Evolutionary conservation across 306 rosid species (phyloP).

Genomic region (Vigna hirtella): DNA sequence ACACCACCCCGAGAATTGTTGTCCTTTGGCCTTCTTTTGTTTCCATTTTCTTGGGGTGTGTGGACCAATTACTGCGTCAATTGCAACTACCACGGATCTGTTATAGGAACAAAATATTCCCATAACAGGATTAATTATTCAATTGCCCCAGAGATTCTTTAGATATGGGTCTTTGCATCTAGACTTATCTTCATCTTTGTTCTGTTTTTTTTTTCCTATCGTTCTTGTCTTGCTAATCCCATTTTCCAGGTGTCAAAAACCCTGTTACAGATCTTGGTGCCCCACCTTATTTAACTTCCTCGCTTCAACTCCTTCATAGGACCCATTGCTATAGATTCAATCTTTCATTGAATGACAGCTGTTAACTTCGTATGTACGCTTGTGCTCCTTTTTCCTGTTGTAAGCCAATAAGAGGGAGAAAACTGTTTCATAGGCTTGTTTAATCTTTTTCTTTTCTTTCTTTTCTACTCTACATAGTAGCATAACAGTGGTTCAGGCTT

Average conservation of each 20-base stretch:
- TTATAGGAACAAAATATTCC: constrained; percentile 42
- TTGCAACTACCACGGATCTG: constrained; percentile 52
- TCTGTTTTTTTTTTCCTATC: neutral
- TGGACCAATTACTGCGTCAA: constrained; percentile 47
- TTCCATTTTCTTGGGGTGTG: constrained; percentile 39
- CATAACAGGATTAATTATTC: constrained; percentile 24
- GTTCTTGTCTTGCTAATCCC: constrained; percentile 48
- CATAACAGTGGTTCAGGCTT: constrained; percentile 43
- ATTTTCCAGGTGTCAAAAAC: constrained; percentile 64
- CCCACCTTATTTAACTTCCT: constrained; percentile 59
- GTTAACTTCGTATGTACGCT: constrained; percentile 55
- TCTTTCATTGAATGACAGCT: constrained; percentile 58
- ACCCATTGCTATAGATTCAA: constrained; percentile 44
- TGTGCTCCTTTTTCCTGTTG: constrained; percentile 48
- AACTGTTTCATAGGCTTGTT: constrained; percentile 20
- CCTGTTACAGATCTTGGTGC: constrained; percentile 54
- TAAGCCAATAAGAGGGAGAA: constrained; percentile 37
- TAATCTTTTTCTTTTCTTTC: constrained; percentile 3
- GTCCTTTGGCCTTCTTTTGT: constrained; percentile 32
- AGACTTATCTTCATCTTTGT: constrained; percentile 57
- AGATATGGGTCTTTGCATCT: constrained; percentile 67
- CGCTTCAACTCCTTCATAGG: constrained; percentile 40
- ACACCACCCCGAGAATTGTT: constrained; percentile 34
- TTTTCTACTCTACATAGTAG: constrained; percentile 26
- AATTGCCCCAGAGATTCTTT: constrained; percentile 32